Evolutionary conservation across 2,329 filamentous ascomycete genomes (phyloP).

Genomic region (Tympanopsis confertula): DNA sequence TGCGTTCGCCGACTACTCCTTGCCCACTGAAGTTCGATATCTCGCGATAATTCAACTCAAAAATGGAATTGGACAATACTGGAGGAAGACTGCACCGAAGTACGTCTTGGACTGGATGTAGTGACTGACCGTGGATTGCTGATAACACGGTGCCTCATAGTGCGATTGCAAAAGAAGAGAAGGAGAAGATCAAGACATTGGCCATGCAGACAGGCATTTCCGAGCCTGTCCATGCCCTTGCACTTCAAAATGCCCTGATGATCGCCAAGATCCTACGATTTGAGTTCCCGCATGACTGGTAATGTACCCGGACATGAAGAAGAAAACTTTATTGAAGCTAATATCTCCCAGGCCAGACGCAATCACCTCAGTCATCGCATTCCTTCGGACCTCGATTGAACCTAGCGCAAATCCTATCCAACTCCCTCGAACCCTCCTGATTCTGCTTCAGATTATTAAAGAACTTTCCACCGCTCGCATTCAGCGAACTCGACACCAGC

Average conservation of each 20-base stretch:
- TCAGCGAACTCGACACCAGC: slow-evolving; percentile 37
- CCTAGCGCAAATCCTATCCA: slow-evolving; percentile 18
- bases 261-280: slow-evolving; percentile 53
- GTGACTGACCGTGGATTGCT: neutral
- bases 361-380: slow-evolving; percentile 24
- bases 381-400: slow-evolving; percentile 30
- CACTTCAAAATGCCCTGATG: slow-evolving; percentile 53
- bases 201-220: slow-evolving; percentile 41
- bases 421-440: slow-evolving; percentile 41
- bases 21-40: slow-evolving; percentile 50
- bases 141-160: neutral
- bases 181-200: slow-evolving; percentile 40
- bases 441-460: slow-evolving; percentile 53
- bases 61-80: slow-evolving; percentile 60
- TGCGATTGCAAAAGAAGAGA: slow-evolving; percentile 30
- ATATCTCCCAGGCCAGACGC: slow-evolving; percentile 7
- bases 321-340: no score
- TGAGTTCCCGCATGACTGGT: slow-evolving; percentile 56
- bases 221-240: slow-evolving; percentile 44
- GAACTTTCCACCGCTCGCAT: slow-evolving; percentile 50
- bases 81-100: slow-evolving; percentile 54
- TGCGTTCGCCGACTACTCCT: slow-evolving; percentile 44
- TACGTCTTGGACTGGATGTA: slow-evolving; percentile 21
- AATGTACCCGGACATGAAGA: no score
- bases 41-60: slow-evolving; percentile 57